phyloP scores from a whole-genome alignment of 331 rosid genomes.

The Quercus lobata region DNA sequence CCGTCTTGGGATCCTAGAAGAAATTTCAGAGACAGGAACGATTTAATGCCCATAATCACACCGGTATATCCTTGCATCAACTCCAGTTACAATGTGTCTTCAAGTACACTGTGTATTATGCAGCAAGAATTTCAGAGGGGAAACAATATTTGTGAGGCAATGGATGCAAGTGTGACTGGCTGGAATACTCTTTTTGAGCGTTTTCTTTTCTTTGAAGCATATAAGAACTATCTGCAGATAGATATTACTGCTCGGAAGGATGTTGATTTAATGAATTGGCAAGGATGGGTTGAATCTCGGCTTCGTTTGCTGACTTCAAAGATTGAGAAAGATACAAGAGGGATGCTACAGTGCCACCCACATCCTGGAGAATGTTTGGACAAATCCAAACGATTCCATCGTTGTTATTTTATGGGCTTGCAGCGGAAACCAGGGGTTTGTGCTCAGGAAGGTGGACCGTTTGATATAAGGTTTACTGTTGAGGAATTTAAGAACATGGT shows the following conservation, averaged over 20 bases:
- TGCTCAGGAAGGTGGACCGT: too few relatives aligned
- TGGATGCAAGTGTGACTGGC: too few relatives aligned
- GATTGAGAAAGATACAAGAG: background rate
- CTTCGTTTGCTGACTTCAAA: background rate
- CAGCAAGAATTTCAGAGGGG: too few relatives aligned
- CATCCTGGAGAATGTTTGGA: background rate
- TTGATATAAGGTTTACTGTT: too few relatives aligned
- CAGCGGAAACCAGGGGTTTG: too few relatives aligned
- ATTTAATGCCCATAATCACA: constrained; percentile 1
- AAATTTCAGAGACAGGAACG: background rate
- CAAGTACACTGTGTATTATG: background rate
- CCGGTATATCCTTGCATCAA: constrained; percentile 1
- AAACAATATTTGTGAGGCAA: too few relatives aligned
- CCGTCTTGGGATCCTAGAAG: background rate
- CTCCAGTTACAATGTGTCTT: constrained; percentile 8
- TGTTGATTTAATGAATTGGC: background rate
- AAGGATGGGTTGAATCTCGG: constrained; percentile 5
- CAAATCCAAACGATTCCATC: background rate
- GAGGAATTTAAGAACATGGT: too few relatives aligned
- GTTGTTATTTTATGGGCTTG: background rate
- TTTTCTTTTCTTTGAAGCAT: too few relatives aligned
- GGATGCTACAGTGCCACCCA: background rate
- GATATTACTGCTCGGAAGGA: background rate
- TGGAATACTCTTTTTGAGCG: too few relatives aligned
- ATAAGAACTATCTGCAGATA: background rate